Base-by-base conservation (phyloP, 2,329 filamentous ascomycete genomes). In the Fusarium lateritium region DNA sequence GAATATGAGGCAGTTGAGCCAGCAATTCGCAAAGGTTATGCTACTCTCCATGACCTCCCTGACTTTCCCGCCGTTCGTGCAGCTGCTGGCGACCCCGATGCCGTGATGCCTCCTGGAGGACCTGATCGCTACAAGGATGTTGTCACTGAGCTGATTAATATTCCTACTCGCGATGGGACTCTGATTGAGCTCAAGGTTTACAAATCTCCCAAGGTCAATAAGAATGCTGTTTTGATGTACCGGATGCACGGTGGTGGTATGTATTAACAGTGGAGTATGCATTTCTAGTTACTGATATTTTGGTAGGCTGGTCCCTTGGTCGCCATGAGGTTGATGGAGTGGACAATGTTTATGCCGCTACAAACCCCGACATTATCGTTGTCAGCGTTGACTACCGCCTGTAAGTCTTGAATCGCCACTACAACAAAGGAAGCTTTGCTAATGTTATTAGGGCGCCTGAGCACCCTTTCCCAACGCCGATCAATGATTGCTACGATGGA, bases 211-310 rank as follows among this genome's bases (percentile, higher is more conserved):
- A 61, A 62, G 5, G 62, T 65, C 2, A 34, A 43, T 0, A 19
- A 21, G 1, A 42, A 69, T 28, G 73, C 72, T 6, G 54, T 64
- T 17, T 22, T 75, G 3, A 73, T 74, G 70, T 66, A 70, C 33
- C 59, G 67, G 5, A 74, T 75, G 57, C 73, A 75, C 10, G 73
- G 73, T 7, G 72, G 72, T 33, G 71, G 71, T 73, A 57, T 19
- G 63, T 14, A 7, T 36, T 2, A 31, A 13, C 10, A 5, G 2
- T 13, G 4, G 3, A 6, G 17, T 2, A 2, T 3, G 4, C 15
- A 34, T n/a, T 15, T 11, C 13, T 2, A 31, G 4, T 31, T 31
- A 10, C 26, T 28, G 3, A 5, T 14, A 22, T 22, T 26, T 3
- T 26, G n/a, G 5, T 45, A 60, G 72, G 72, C 14, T 73, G 71